Evolutionary conservation across 2,329 filamentous ascomycete genomes (phyloP), one percentile per base, ranked within the genome.

Genomic region (Colletotrichum eremochloae): DNA sequence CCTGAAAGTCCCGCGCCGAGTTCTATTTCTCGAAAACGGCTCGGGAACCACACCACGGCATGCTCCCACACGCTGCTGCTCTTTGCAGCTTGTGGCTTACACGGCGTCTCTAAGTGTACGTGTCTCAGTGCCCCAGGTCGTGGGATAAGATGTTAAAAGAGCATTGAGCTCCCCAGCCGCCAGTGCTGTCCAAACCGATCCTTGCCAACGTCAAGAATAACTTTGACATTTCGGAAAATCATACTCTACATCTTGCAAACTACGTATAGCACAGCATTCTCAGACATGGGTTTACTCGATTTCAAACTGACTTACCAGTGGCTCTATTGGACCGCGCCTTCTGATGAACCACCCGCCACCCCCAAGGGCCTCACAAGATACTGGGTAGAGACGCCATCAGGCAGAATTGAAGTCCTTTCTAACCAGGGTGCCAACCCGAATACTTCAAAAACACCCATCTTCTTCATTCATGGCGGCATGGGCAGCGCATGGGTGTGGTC

Each of bases 391-490:
- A 87, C 86, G 0, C 76, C 82, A 3, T 79, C 78, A 3, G 86
- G 87, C 2, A 78, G 80, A 3, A 79, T 89, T n/a, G 87, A 89
- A 75, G 76, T 89, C 3, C 82, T 89, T 38, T 81, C 80, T 68
- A 83, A 83, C n/a, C 74, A 77, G 18, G 82, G 84, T 1, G 65
- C 75, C 2, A 73, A 69, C 29, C 65, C 52, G 52, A 14, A 53
- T 40, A 56, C 29, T 7, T 40, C 55, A n/a, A 62, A 69, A 8
- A 77, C 82, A 12, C 83, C 85, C 2, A 77, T 89, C 15, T 83
- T 88, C 79, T 88, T 89, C 78, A 80, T 84, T 44, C 87, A 89
- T 74, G 87, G 87, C 50, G 86, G 86, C 61, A 88, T 88, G 81
- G 87, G 87, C 52, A 82, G 81, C 66, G 88, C 87, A 9, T 84